Evolutionary conservation across 306 rosid genomes (phyloP).

Genomic region (Prunus mume): DNA sequence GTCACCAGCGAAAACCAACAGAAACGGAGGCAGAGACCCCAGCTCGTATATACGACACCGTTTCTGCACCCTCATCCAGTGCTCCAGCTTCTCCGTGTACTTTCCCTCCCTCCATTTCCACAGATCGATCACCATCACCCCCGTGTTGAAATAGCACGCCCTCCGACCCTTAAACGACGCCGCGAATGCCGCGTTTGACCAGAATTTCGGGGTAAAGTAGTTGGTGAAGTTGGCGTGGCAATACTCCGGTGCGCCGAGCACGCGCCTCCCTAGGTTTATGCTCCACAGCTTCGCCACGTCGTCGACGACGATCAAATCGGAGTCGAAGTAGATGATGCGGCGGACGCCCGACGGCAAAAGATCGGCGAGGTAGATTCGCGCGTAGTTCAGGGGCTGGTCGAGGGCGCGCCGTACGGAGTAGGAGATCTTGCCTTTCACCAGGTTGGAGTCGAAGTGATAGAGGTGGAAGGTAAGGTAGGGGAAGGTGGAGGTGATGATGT

Average conservation of each 20-base stretch:
- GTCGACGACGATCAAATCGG: slow-evolving; percentile 81
- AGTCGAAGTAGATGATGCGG: slow-evolving; percentile 83
- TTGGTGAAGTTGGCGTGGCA: slow-evolving; percentile 88
- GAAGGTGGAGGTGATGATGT: slow-evolving; percentile 58
- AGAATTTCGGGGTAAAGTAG: slow-evolving; percentile 75
- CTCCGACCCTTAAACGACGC: slow-evolving; percentile 50
- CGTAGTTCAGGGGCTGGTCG: slow-evolving; percentile 91
- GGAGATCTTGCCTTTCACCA: slow-evolving; percentile 78
- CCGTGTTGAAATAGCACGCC: slow-evolving; percentile 87
- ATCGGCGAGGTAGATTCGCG: slow-evolving; percentile 80
- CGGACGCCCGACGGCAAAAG: slow-evolving; percentile 54
- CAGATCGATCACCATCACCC: slow-evolving; percentile 92
- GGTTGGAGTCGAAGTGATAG: slow-evolving; percentile 69
- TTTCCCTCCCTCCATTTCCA: slow-evolving; percentile 74
- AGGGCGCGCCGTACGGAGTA: slow-evolving; percentile 77
- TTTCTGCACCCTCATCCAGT: slow-evolving; percentile 90
- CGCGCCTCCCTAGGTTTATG: slow-evolving; percentile 55
- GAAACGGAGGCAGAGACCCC: slow-evolving; percentile 83
- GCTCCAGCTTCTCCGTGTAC: slow-evolving; percentile 64
- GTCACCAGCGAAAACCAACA: slow-evolving; percentile 77
- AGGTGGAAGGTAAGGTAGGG: slow-evolving; percentile 69
- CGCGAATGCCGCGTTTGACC: slow-evolving; percentile 55
- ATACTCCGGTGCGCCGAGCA: slow-evolving; percentile 85
- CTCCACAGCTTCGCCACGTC: slow-evolving; percentile 87
- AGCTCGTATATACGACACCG: slow-evolving; percentile 75